Conservation (phyloP, 139 green algal genomes). For the Raphidocelis subcapitata region DNA sequence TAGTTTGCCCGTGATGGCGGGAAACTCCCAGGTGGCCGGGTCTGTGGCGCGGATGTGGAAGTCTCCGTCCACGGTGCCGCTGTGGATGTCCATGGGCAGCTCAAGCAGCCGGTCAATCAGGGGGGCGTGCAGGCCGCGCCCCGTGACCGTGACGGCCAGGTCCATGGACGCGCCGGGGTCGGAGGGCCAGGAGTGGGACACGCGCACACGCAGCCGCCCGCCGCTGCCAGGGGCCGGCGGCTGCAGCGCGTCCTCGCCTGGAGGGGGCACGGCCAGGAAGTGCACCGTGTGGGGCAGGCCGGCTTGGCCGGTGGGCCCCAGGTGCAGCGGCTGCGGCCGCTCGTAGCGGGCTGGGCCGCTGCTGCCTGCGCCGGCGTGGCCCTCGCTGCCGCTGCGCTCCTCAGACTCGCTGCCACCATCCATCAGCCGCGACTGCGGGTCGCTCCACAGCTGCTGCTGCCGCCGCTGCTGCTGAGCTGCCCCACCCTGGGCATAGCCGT, state of each 20-base stretch:
- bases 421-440: too few species aligned
- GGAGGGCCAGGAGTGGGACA: conserved; percentile 46
- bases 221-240: conserved; percentile 4
- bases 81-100: conserved; percentile 89
- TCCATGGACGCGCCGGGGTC: conserved; percentile 29
- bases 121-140: conserved; percentile 69
- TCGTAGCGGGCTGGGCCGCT: background rate
- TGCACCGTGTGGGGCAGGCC: background rate
- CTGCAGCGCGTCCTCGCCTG: background rate
- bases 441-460: too few species aligned
- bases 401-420: background rate
- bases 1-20: conserved; percentile 70
- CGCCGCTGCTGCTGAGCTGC: too few species aligned
- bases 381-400: background rate
- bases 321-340: conserved; percentile 7
- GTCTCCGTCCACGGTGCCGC: conserved; percentile 70
- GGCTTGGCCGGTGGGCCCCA: background rate
- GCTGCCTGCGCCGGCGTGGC: background rate
- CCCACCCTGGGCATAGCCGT: too few species aligned
- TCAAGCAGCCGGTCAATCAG: conserved; percentile 86
- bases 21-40: conserved; percentile 72
- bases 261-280: background rate
- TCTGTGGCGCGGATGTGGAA: conserved; percentile 60
- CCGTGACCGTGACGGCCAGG: conserved; percentile 51
- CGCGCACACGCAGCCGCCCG: conserved; percentile 25